Conservation (phyloP, 2,329 filamentous ascomycete species). For the Ilyonectria destructans region DNA sequence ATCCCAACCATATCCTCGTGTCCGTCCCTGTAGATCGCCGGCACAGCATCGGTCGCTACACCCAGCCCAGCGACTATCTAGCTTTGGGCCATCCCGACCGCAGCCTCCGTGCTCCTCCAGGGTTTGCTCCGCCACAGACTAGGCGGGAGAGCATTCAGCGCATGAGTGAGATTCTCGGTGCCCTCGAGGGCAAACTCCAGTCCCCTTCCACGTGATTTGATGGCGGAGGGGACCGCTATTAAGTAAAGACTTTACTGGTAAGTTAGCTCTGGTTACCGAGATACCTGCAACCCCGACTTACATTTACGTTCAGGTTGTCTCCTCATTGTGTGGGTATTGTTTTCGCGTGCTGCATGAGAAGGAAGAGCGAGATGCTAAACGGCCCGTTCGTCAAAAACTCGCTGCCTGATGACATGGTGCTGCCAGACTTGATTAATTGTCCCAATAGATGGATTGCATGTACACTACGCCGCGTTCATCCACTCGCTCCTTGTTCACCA, state of each 20-base stretch:
- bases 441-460: not conserved
- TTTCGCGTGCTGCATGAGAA: not conserved
- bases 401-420: not conserved
- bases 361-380: not conserved
- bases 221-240: not conserved
- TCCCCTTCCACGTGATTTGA: conserved; percentile 19
- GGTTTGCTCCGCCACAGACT: conserved; percentile 15
- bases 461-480: not conserved
- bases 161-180: conserved; percentile 30
- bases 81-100: conserved; percentile 30
- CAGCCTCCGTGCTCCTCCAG: conserved; percentile 33
- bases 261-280: not conserved
- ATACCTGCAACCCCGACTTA: not conserved
- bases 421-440: not conserved
- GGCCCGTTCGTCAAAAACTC: not conserved
- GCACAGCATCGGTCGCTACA: conserved; percentile 34
- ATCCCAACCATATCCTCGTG: not conserved
- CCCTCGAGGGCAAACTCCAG: conserved; percentile 26
- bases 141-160: conserved; percentile 19
- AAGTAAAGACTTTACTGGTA: not conserved
- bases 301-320: too few species aligned
- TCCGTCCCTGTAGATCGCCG: conserved; percentile 21
- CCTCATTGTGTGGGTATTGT: too few species aligned
- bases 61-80: conserved; percentile 10
- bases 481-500: not conserved